A percentile compares a stretch with the other conserved stretches of the same genome.
These are phyloP conservation scores for Trametes cubensis DNA, from an alignment of 768 basidiomycete genomes.

Conservation along the genomic window DNA sequence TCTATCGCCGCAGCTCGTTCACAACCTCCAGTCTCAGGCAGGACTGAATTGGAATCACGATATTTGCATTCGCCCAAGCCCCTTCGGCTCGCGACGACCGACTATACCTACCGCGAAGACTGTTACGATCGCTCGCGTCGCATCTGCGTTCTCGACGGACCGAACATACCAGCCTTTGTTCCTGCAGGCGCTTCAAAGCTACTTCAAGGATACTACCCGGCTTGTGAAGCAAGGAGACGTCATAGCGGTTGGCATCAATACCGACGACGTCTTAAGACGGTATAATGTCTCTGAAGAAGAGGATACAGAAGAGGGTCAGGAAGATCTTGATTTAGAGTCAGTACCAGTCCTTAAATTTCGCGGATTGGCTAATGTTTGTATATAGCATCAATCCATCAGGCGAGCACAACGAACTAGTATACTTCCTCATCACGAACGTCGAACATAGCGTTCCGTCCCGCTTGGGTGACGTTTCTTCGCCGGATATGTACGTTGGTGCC, in stretches of 20 bases:
- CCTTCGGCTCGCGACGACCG: constrained; percentile 62
- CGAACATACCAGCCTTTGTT: constrained; percentile 65
- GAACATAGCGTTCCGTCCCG: constrained; percentile 60
- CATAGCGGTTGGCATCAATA: constrained; percentile 64
- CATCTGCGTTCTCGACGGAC: constrained; percentile 70
- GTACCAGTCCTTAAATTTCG: not conserved
- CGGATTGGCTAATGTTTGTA: not conserved
- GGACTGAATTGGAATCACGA: not conserved
- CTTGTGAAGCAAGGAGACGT: constrained; percentile 77
- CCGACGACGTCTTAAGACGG: constrained; percentile 41
- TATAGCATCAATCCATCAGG: not conserved
- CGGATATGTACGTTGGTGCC: constrained; percentile 57
- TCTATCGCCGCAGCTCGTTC: constrained; percentile 24
- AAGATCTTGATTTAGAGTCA: not conserved
- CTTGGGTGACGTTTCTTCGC: constrained; percentile 35
- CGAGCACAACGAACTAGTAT: constrained; percentile 55
- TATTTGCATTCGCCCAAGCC: constrained; percentile 47
- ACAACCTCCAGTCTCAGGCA: constrained; percentile 20
- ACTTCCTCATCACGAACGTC: constrained; percentile 79
- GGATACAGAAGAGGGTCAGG: constrained; percentile 4
- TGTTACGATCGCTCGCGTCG: constrained; percentile 78
- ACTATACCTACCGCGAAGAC: constrained; percentile 67
- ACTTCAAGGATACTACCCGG: constrained; percentile 57
- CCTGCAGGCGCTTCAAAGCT: constrained; percentile 59
- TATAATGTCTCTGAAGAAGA: not conserved